A percentile compares a stretch with the other conserved stretches of the same genome.
These are phyloP conservation scores for Dalechampia spathulata DNA, from an alignment of 441 rosid species.

Conservation along the genomic window DNA sequence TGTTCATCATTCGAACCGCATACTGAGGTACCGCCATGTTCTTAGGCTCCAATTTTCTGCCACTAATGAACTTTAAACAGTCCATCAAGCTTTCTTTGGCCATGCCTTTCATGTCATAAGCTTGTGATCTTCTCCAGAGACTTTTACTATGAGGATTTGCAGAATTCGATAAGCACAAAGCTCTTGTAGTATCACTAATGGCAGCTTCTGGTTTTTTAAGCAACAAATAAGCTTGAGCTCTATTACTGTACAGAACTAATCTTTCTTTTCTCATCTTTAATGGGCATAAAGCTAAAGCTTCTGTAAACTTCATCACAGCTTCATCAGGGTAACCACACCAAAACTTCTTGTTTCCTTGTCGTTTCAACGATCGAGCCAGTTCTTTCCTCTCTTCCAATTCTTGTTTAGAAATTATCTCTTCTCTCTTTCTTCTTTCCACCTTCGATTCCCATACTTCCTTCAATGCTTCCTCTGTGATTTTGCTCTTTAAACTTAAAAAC, in stretches of 20 bases:
- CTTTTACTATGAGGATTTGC: slow-evolving; percentile 53
- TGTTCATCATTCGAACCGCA: slow-evolving; percentile 57
- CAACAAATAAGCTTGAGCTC: slow-evolving; percentile 61
- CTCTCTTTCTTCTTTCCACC: slow-evolving; percentile 55
- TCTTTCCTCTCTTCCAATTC: slow-evolving; percentile 35
- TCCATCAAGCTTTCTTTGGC: slow-evolving; percentile 78
- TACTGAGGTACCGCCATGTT: slow-evolving; percentile 43
- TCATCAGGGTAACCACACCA: slow-evolving; percentile 45
- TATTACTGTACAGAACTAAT: slow-evolving; percentile 51
- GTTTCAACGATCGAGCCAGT: slow-evolving; percentile 35
- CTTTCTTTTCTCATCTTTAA: slow-evolving; percentile 50
- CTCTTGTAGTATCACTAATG: slow-evolving; percentile 76
- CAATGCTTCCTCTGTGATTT: slow-evolving; percentile 37
- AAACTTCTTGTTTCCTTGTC: slow-evolving; percentile 48
- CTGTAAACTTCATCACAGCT: slow-evolving; percentile 37
- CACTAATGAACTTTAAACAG: slow-evolving; percentile 50
- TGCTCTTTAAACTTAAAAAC: slow-evolving; percentile 29
- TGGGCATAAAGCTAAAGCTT: slow-evolving; percentile 55
- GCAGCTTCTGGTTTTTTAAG: slow-evolving; percentile 43
- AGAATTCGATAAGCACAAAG: slow-evolving; percentile 42
- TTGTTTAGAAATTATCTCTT: slow-evolving; percentile 37
- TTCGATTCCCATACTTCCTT: slow-evolving; percentile 50
- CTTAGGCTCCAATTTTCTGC: slow-evolving; percentile 21
- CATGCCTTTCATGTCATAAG: slow-evolving; percentile 67
- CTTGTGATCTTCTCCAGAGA: slow-evolving; percentile 89